A percentile compares a stretch with the other conserved stretches of the same genome.
These are phyloP conservation scores for Rosa lucieae DNA, from an alignment of 306 rosid species.

Conservation along the genomic window DNA sequence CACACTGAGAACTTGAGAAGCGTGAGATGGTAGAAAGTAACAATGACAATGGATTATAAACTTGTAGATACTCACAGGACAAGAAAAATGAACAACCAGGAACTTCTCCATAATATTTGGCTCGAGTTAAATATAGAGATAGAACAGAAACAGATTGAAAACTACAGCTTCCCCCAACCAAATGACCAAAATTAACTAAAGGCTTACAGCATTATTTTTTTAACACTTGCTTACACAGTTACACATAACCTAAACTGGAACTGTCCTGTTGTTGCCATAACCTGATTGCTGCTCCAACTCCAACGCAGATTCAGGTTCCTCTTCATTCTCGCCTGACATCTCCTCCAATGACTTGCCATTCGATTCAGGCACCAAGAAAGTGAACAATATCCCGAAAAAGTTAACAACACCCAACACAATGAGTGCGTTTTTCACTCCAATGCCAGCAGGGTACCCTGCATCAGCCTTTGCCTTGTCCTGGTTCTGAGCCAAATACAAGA, in stretches of 20 bases:
- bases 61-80: background rate
- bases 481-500: slow-evolving; percentile 70
- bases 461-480: slow-evolving; percentile 52
- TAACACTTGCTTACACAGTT: slow-evolving; percentile 6
- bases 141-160: background rate
- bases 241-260: slow-evolving; percentile 38
- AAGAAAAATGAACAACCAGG: background rate
- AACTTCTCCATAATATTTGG: background rate
- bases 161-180: background rate
- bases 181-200: background rate
- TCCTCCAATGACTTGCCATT: slow-evolving; percentile 78
- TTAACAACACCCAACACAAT: slow-evolving; percentile 45
- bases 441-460: slow-evolving; percentile 75
- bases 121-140: background rate
- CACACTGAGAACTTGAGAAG: background rate
- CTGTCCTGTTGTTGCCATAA: slow-evolving; percentile 35
- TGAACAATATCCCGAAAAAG: slow-evolving; percentile 57
- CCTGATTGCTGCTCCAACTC: slow-evolving; percentile 28
- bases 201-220: background rate
- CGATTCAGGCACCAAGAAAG: slow-evolving; percentile 70
- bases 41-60: background rate
- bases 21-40: background rate
- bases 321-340: slow-evolving; percentile 67
- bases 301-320: slow-evolving; percentile 28
- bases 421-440: slow-evolving; percentile 60